These are phyloP conservation scores for Stachybotrys elegans DNA, from an alignment of 2,329 filamentous ascomycete species.

Conservation along the genomic window DNA sequence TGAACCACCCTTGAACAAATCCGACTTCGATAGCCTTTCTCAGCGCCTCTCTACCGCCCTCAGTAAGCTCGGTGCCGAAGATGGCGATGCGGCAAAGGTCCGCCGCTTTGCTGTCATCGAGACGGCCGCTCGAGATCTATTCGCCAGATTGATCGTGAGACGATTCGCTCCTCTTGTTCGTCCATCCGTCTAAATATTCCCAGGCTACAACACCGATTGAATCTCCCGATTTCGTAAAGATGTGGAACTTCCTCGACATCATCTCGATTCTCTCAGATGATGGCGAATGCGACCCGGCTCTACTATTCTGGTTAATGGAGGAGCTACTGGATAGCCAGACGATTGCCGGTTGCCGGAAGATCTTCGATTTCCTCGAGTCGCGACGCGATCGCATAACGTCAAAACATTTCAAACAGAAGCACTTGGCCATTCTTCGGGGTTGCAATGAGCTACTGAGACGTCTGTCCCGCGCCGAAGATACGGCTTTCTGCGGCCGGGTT, in stretches of 20 bases:
- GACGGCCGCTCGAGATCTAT: conserved; percentile 74
- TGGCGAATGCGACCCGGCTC: conserved; percentile 69
- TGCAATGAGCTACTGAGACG: conserved; percentile 94
- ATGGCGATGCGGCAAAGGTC: conserved; percentile 31
- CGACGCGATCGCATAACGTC: conserved; percentile 82
- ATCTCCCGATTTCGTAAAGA: conserved; percentile 69
- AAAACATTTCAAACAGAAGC: conserved; percentile 75
- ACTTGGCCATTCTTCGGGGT: conserved; percentile 81
- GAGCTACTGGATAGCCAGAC: conserved; percentile 95
- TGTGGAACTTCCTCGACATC: conserved; percentile 94
- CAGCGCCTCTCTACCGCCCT: conserved; percentile 35
- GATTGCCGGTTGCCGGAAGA: conserved; percentile 80
- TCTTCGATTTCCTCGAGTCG: conserved; percentile 95
- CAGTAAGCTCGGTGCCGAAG: conserved; percentile 23
- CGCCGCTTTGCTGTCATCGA: conserved; percentile 71
- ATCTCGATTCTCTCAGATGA: conserved; percentile 83
- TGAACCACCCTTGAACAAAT: conserved; percentile 71
- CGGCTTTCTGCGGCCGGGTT: conserved; percentile 92
- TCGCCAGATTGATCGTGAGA: conserved; percentile 73
- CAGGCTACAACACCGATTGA: conserved; percentile 73
- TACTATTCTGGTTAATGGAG: conserved; percentile 88
- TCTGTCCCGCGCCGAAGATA: conserved; percentile 92
- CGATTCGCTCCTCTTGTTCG: conserved; percentile 22
- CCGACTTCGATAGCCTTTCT: conserved; percentile 52
- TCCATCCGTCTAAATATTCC: conserved; percentile 5